Evolutionary conservation across 2,329 filamentous ascomycete genomes (phyloP).

Genomic region (Lithohypha guttulata): DNA sequence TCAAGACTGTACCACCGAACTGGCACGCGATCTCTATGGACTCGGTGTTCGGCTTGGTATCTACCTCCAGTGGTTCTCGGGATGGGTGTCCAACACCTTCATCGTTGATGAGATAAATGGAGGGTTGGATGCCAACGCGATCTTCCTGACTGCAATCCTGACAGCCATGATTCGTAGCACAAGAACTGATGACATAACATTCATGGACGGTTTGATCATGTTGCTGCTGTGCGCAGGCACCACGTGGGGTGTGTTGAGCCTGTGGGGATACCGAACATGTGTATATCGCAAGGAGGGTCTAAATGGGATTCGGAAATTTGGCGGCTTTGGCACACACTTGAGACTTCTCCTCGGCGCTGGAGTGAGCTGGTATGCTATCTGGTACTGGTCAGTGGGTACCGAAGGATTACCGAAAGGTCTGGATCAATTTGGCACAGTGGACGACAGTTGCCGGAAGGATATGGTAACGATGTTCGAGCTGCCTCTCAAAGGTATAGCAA

Average conservation of each 20-base stretch:
- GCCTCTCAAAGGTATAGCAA: not conserved
- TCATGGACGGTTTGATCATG: constrained; percentile 13
- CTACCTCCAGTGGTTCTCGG: constrained; percentile 18
- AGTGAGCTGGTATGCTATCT: constrained; percentile 12
- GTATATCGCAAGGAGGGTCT: constrained; percentile 14
- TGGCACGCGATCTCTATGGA: constrained; percentile 16
- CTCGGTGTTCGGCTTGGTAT: constrained; percentile 16
- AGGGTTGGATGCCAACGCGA: constrained; percentile 15
- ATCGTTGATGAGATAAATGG: constrained; percentile 12
- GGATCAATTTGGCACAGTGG: not conserved
- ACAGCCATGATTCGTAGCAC: constrained; percentile 11
- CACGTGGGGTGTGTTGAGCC: constrained; percentile 13
- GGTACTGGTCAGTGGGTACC: constrained; percentile 14
- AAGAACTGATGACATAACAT: constrained; percentile 8
- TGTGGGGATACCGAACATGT: constrained; percentile 16
- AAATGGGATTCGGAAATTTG: constrained; percentile 13
- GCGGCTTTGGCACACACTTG: constrained; percentile 15
- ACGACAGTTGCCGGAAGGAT: not conserved
- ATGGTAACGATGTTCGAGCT: not conserved
- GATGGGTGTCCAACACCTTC: constrained; percentile 18
- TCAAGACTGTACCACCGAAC: constrained; percentile 3
- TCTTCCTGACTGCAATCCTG: constrained; percentile 14
- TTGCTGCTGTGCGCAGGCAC: constrained; percentile 14
- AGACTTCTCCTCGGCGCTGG: constrained; percentile 12
- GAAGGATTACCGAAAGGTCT: constrained; percentile 6